Base-by-base conservation (phyloP, 352 stramenopile species). In the Globisporangium cystogenes region DNA sequence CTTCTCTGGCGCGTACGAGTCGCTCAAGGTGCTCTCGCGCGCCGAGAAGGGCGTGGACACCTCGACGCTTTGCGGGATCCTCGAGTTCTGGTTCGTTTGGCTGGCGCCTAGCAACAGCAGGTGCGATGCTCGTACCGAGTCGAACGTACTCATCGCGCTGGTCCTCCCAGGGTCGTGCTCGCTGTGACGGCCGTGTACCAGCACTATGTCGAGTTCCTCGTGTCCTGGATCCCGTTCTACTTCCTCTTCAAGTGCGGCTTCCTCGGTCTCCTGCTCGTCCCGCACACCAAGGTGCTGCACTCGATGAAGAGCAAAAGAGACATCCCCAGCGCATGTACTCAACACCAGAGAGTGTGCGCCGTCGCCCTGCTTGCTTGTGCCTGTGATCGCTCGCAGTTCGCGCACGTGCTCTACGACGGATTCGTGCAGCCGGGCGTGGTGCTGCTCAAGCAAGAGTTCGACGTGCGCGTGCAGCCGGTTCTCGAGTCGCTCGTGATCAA, bases 151-250 rank as follows among this genome's bases (percentile, higher is more conserved):
- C n/a, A n/a, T n/a, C n/a, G n/a, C n/a, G 31, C 11, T 36, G 31
- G 4, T 36, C 41, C 29, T 8, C 7, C 33, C 21, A 87, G 76
- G 78, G 69, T 89, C 35, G 78, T 82, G 41, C 68, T 87, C 15
- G 78, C 66, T 23, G 64, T 71, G 41, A 64, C 65, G 42, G 61
- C 67, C 1, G 70, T 89, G 40, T 82, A 86, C 29, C 58, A 87
- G 62, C 71, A 89, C 41, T 89, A 89, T 53, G 45, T 84, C 5
- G 78, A 86, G 57, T 71, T 86, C 36, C 72, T 87, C 46, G 64
- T 89, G 33, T 86, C 75, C 14, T 89, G 77, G 77, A 83, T 90
- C 29, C 78, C 78, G 21, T 86, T 89, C 42, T 90, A 82, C 61
- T 90, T 86, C 51, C 54, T 90, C 20, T 83, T 83, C 76, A 90